phyloP scores from a whole-genome alignment of 2,329 filamentous ascomycete genomes.

The Diplodia intermedia region DNA sequence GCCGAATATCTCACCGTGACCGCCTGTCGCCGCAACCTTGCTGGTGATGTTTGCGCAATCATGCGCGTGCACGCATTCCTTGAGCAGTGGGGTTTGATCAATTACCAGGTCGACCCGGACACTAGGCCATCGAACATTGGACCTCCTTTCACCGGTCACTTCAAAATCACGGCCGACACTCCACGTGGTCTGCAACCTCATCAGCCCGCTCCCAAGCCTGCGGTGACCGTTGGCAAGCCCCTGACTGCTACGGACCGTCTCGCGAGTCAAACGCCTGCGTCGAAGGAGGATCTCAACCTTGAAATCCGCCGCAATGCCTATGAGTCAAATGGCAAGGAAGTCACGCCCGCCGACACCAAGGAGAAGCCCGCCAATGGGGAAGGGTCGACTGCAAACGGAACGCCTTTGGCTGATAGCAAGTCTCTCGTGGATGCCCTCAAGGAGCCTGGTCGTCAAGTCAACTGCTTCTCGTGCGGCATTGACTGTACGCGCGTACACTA shows the following conservation, averaged over 20 bases:
- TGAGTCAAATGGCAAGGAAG: slow-evolving; percentile 86
- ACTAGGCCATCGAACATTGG: slow-evolving; percentile 94
- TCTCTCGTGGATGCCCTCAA: slow-evolving; percentile 65
- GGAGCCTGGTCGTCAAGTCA: slow-evolving; percentile 70
- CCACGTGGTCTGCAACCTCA: slow-evolving; percentile 93
- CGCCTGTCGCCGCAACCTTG: slow-evolving; percentile 90
- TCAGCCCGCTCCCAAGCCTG: slow-evolving; percentile 83
- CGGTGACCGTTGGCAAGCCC: slow-evolving; percentile 65
- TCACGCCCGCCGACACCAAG: slow-evolving; percentile 73
- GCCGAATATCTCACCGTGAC: slow-evolving; percentile 97
- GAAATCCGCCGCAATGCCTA: slow-evolving; percentile 95
- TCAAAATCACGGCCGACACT: slow-evolving; percentile 94
- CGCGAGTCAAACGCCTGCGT: slow-evolving; percentile 67
- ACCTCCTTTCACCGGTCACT: slow-evolving; percentile 96
- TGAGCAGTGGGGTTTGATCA: slow-evolving; percentile 98
- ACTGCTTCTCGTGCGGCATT: slow-evolving; percentile 90
- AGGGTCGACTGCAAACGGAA: slow-evolving; percentile 70
- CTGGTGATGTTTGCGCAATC: slow-evolving; percentile 97
- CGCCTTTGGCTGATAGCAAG: slow-evolving; percentile 66
- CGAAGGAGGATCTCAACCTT: slow-evolving; percentile 86
- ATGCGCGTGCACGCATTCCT: slow-evolving; percentile 98
- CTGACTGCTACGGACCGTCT: slow-evolving; percentile 73
- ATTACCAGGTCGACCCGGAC: slow-evolving; percentile 99
- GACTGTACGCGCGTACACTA: slow-evolving; percentile 81
- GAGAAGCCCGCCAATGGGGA: slow-evolving; percentile 67